Base-by-base conservation (phyloP, 208 protist species). In the Naegleria fowleri region DNA sequence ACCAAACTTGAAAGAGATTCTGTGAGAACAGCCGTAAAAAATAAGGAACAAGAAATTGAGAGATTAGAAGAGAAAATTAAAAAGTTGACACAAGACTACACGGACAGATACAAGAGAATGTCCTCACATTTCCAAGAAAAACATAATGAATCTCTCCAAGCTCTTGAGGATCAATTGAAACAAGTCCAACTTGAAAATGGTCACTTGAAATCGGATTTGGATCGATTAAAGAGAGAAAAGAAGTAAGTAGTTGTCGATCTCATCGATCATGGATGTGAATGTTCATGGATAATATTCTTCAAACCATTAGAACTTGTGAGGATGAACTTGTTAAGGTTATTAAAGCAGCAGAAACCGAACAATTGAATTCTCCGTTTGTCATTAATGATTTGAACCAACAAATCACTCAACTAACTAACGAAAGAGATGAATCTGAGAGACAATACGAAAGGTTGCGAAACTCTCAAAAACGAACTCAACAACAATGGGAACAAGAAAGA, bases 401-500 rank as follows among this genome's bases (percentile, higher is more conserved):
- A 43, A 48, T 86, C 4, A 48, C n/a, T 29, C 33, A 48, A 13
- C 15, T 86, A 25, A 86, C 39, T 43, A 22, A 48, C 5, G 83
- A 86, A 43, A 86, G 83, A 86, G 83, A 86, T 86, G 83, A 86
- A 43, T 16, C 83, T 48, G 83, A 86, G n/a, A 48, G 39, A 4
- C 39, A 33, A 9, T 86, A 40, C 2, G 83, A 86, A 48, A 48
- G n/a, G 48, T 25, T n/a, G 7, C 43, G 83, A 48, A 48, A 48
- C 4, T 38, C 13, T 6, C n/a, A 38, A 33, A 86, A 29, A 13
- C 43, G 83, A 86, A 19, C 33, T 86, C 33, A 86, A 48, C 83
- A 48, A 86, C 83, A 86, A 86, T 86, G 83, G 83, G 83, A 86
- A 16, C 83, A 86, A 29, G 83, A 86, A 16, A 40, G 83, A 86